These are phyloP conservation scores for Fusarium torreyae DNA, from an alignment of 2,329 filamentous ascomycete species.

Conservation along the genomic window DNA sequence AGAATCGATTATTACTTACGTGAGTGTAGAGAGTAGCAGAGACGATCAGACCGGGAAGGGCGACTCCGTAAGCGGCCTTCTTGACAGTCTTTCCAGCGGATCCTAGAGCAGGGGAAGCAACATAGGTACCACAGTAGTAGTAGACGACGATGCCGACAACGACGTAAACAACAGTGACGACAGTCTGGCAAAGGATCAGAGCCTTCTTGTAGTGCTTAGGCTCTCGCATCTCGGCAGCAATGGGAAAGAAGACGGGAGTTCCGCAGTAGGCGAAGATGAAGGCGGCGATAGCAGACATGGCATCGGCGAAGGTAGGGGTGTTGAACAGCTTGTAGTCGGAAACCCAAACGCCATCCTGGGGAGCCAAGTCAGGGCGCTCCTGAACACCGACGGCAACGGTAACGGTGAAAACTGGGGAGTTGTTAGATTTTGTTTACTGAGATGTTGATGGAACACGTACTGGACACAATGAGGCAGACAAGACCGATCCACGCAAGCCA, in stretches of 20 bases:
- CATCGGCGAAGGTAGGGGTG: constrained; percentile 52
- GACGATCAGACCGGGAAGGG: constrained; percentile 51
- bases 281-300: constrained; percentile 52
- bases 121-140: constrained; percentile 63
- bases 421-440: neutral
- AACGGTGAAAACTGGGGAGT: constrained; percentile 29
- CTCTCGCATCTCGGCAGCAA: constrained; percentile 55
- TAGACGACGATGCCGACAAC: constrained; percentile 60
- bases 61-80: constrained; percentile 60
- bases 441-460: neutral
- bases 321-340: constrained; percentile 54
- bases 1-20: constrained; percentile 16
- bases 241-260: constrained; percentile 54
- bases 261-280: constrained; percentile 58
- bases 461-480: constrained; percentile 34
- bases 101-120: constrained; percentile 64
- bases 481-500: constrained; percentile 53
- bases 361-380: constrained; percentile 40
- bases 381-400: constrained; percentile 44
- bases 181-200: constrained; percentile 49
- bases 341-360: constrained; percentile 45
- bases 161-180: constrained; percentile 53
- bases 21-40: constrained; percentile 50
- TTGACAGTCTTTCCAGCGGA: constrained; percentile 60
- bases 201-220: constrained; percentile 50